Base-by-base conservation (phyloP, 2,329 filamentous ascomycete species). In the Trichoderma asperellum region DNA sequence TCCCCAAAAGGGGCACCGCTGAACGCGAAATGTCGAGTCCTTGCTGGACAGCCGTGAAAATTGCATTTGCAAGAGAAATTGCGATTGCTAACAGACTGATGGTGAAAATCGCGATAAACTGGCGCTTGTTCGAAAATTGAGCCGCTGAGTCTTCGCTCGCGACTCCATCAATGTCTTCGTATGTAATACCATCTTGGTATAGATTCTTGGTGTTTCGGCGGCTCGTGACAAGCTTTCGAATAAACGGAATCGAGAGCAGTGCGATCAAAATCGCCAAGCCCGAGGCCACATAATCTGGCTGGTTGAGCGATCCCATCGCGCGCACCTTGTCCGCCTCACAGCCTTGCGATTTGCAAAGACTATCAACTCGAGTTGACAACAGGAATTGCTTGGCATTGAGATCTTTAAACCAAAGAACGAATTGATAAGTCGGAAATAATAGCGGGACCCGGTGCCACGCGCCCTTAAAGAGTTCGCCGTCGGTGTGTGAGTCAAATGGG, bases 81-180 rank as follows among this genome's bases (percentile, higher is more conserved):
- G 40, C 37, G 11, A 66, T 24, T 27, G 63, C 63, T 35, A 18
- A 35, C 10, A 66, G 14, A 7, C 27, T n/a, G n/a, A 66, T 49
- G 7, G 32, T 40, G 16, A 66, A 57, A 11, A 66, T 49, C 5
- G 53, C 32, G 29, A 58, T 49, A 2, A 66, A 66, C 24, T 66
- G 63, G 7, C 18, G 24, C n/a, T 66, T 66, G 53, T 66, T 66
- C 2, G 63, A 58, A 32, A 66, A 66, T 10, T 16, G 53, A 34
- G 63, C 63, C 40, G 27, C 56, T 35, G 63, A 66, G 8, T 66
- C 63, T 58, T 66, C 63, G 21, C 49, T 66, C 47, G 63, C 53
- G 14, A 29, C 29, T 58, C 63, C 63, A 35, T 66, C 63, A 16
- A 35, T 37, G 32, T 66, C 63, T 55, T 66, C 63, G 63, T 66